phyloP scores from a whole-genome alignment of 495 filamentous ascomycete genomes.

The Penicillium longicatenatum region DNA sequence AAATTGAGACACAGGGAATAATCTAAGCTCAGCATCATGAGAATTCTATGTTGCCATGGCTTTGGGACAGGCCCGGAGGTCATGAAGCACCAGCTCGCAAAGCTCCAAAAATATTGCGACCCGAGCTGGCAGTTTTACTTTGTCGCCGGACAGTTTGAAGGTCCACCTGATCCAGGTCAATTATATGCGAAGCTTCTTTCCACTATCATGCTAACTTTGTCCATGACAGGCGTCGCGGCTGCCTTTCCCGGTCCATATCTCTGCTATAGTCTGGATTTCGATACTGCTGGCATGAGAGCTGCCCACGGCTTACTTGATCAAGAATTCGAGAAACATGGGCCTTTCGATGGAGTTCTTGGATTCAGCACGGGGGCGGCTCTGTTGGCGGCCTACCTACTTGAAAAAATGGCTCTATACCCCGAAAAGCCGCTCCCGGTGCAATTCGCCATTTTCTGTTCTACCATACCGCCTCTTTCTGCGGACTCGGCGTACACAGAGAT shows the following conservation, averaged over 20 bases:
- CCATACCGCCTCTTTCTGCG: conserved; percentile 5
- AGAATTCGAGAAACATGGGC: conserved; percentile 21
- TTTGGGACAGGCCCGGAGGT: conserved; percentile 17
- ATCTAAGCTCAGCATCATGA: conserved; percentile 7
- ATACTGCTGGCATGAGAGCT: conserved; percentile 11
- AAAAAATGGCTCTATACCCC: conserved; percentile 1
- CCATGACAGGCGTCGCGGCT: neutral
- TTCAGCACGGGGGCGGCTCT: conserved; percentile 23
- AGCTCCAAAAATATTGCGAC: conserved; percentile 8
- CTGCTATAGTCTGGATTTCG: conserved; percentile 13
- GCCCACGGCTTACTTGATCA: conserved; percentile 19
- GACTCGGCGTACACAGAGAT: neutral
- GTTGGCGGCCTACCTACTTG: conserved; percentile 16
- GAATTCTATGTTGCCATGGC: conserved; percentile 27
- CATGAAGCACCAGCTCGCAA: conserved; percentile 20
- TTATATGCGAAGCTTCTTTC: neutral
- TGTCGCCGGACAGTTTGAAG: conserved; percentile 14
- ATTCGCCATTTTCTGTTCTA: conserved; percentile 25
- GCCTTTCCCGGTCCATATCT: conserved; percentile 19
- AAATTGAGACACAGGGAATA: neutral
- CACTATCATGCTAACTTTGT: neutral
- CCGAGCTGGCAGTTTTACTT: conserved; percentile 25
- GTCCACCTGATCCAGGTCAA: conserved; percentile 14
- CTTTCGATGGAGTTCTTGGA: conserved; percentile 25
- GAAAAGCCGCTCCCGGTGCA: conserved; percentile 12